phyloP scores from a whole-genome alignment of 2,329 filamentous ascomycete genomes.

The Venturia asperata region DNA sequence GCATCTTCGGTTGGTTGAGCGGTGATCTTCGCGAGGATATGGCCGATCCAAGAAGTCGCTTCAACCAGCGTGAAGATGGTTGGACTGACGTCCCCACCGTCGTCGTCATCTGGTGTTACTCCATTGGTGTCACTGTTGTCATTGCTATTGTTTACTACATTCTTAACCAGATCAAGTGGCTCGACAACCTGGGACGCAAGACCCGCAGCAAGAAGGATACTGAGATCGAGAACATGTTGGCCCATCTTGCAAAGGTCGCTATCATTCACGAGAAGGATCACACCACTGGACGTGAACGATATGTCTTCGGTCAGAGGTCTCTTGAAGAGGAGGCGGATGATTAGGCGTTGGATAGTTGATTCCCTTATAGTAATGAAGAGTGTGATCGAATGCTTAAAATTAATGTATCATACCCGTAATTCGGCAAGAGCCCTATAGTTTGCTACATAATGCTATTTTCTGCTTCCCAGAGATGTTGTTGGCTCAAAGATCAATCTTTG shows the following conservation, averaged over 20 bases:
- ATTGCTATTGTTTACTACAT: slow-evolving; percentile 59
- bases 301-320: slow-evolving; percentile 39
- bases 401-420: slow-evolving; percentile 14
- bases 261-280: slow-evolving; percentile 52
- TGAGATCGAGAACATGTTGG: slow-evolving; percentile 59
- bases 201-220: slow-evolving; percentile 55
- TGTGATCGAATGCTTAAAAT: neutral
- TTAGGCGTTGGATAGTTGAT: slow-evolving; percentile 26
- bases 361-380: too few relatives aligned
- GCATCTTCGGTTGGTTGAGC: slow-evolving; percentile 66
- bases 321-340: slow-evolving; percentile 44
- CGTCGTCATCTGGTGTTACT: slow-evolving; percentile 58
- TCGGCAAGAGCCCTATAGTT: slow-evolving; percentile 1
- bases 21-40: slow-evolving; percentile 40
- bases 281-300: slow-evolving; percentile 37
- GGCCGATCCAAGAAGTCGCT: slow-evolving; percentile 37
- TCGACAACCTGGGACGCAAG: slow-evolving; percentile 58
- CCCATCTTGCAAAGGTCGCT: slow-evolving; percentile 56
- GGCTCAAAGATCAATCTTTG: too few relatives aligned
- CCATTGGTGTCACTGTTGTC: slow-evolving; percentile 59
- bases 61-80: slow-evolving; percentile 40
- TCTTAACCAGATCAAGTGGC: slow-evolving; percentile 51
- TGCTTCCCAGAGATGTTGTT: neutral
- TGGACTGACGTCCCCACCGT: slow-evolving; percentile 58
- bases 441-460: neutral